Percentiles rank a stretch among this genome's conserved stretches.
Evolutionary conservation across 1,139 yeast species (phyloP).

Genomic region (Nakaseomyces sp.): DNA sequence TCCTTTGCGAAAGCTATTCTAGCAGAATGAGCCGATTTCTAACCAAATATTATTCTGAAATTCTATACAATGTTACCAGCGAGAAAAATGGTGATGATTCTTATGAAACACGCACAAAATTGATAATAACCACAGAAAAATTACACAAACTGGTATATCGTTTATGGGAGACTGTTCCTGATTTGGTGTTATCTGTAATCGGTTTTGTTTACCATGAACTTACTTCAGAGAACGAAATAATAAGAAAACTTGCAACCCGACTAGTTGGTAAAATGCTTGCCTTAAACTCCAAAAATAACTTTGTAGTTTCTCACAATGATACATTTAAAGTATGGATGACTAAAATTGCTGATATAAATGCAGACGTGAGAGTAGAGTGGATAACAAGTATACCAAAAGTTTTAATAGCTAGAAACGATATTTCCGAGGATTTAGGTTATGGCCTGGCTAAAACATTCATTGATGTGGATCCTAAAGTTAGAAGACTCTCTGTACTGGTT

Average conservation of each 20-base stretch:
- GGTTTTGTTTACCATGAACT: slow-evolving; percentile 78
- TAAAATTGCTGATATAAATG: slow-evolving; percentile 61
- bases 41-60: slow-evolving; percentile 74
- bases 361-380: slow-evolving; percentile 64
- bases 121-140: slow-evolving; percentile 41
- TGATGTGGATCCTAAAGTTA: slow-evolving; percentile 69
- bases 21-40: slow-evolving; percentile 72
- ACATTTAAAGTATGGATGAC: slow-evolving; percentile 69
- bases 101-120: slow-evolving; percentile 25
- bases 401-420: slow-evolving; percentile 42
- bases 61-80: slow-evolving; percentile 44
- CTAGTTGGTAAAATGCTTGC: slow-evolving; percentile 64
- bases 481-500: slow-evolving; percentile 51
- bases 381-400: slow-evolving; percentile 45
- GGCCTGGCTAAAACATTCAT: slow-evolving; percentile 61
- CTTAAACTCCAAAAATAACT: slow-evolving; percentile 43
- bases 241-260: slow-evolving; percentile 62
- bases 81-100: slow-evolving; percentile 23
- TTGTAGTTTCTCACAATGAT: slow-evolving; percentile 49
- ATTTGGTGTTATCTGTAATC: slow-evolving; percentile 60
- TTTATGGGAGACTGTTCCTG: slow-evolving; percentile 75
- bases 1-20: slow-evolving; percentile 60
- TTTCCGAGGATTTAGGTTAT: slow-evolving; percentile 42
- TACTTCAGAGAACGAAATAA: slow-evolving; percentile 56
- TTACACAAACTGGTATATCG: slow-evolving; percentile 57